Conservation (phyloP, 805 yeast genomes). For the Jamesozyma hellenica region DNA sequence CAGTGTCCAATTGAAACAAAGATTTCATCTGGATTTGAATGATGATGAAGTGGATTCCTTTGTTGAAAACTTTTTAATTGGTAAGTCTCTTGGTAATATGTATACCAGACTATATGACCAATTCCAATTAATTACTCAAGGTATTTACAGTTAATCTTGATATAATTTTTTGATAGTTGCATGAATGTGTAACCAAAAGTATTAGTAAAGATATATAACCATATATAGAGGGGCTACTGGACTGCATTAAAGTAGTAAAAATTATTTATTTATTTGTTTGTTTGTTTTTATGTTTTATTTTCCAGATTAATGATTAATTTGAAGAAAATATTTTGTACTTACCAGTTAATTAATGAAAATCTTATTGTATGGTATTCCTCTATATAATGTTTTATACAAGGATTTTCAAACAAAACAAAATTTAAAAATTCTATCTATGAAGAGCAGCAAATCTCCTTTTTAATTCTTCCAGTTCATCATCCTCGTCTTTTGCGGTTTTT, state of each 20-base stretch:
- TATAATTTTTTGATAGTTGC: no score
- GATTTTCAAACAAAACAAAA: no score
- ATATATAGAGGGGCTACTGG: no score
- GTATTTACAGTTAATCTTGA: slow-evolving; percentile 56
- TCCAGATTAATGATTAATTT: no score
- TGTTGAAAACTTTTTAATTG: slow-evolving; percentile 68
- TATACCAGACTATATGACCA: slow-evolving; percentile 92
- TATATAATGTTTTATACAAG: no score
- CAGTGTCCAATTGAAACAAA: slow-evolving; percentile 62
- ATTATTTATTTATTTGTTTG: background rate
- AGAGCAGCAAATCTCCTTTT: slow-evolving; percentile 72
- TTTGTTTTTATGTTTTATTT: background rate
- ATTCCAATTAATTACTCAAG: slow-evolving; percentile 89
- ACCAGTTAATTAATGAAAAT: no score
- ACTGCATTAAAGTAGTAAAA: no score
- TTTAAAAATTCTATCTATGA: no score
- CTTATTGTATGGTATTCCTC: no score
- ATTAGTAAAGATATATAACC: no score
- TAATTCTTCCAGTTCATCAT: slow-evolving; percentile 51
- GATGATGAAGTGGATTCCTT: slow-evolving; percentile 58
- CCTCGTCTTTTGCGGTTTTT: slow-evolving; percentile 17
- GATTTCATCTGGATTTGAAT: slow-evolving; percentile 67
- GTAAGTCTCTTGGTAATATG: slow-evolving; percentile 74
- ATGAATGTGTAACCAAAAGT: no score
- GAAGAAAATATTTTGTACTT: no score